These are phyloP conservation scores for Gamsiella multidivaricata DNA, from an alignment of 192 early-diverging fungal species.

Conservation along the genomic window DNA sequence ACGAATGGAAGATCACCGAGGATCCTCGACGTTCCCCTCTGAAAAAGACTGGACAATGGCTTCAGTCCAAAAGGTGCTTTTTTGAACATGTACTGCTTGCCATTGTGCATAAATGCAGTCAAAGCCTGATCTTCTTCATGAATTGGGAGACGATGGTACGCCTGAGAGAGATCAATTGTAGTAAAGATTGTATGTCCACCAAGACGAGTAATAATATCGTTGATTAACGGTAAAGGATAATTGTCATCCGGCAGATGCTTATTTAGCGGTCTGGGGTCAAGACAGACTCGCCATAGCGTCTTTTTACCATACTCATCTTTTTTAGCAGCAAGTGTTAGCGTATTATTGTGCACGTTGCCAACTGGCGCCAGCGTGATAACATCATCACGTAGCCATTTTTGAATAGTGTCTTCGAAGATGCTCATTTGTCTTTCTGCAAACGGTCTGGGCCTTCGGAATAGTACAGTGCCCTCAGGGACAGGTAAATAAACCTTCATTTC, in stretches of 20 bases:
- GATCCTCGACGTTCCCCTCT: too few species aligned
- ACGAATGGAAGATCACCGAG: too few species aligned
- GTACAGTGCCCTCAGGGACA: not conserved
- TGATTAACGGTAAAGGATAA: slow-evolving; percentile 5
- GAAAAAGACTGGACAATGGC: too few species aligned
- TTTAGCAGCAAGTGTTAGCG: slow-evolving; percentile 2
- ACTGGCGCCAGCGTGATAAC: slow-evolving; percentile 5
- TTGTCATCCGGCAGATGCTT: slow-evolving; percentile 7
- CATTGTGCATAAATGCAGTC: slow-evolving; percentile 4
- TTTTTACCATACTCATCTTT: slow-evolving; percentile 7
- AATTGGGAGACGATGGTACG: slow-evolving; percentile 7
- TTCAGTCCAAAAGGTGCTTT: slow-evolving; percentile 9
- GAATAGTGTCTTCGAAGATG: not conserved
- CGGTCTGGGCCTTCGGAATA: not conserved
- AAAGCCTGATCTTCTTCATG: not conserved
- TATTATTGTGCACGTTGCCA: slow-evolving; percentile 12
- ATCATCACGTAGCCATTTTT: slow-evolving; percentile 2
- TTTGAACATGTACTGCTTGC: slow-evolving; percentile 1
- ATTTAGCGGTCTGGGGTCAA: slow-evolving; percentile 10
- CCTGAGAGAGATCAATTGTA: not conserved
- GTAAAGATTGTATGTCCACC: not conserved
- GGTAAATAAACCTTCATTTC: too few species aligned
- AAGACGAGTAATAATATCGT: slow-evolving; percentile 1
- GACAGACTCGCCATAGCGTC: slow-evolving; percentile 9
- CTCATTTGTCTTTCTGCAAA: not conserved